Evolutionary conservation across 148 eudicot species (phyloP), one percentile per base, ranked within the genome.

Genomic region (Rhododendron williamsianum): DNA sequence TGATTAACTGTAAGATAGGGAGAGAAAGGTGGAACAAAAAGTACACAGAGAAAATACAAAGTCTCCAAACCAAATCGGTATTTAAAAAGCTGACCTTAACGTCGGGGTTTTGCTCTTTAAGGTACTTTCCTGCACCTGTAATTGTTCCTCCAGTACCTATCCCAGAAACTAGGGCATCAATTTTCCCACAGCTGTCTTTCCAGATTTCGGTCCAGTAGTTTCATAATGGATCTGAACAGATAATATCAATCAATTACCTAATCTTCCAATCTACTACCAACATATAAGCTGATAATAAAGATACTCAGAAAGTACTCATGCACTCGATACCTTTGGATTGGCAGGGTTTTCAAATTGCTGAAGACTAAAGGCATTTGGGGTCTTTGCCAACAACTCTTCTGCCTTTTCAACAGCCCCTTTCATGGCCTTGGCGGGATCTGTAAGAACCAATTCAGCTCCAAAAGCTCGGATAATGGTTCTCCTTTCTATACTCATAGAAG

Each of bases 201-300:
- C 99, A 96, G 52, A 96, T 91, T 83, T 96, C 99, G 2, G 99
- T 78, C 99, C 99, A 33, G 98, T 95, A 23, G 95, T 94, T 77
- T 94, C 95, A 85, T 88, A 95, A 86, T 96, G 99, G 82, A 88
- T 81, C 99, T 96, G 84, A 46, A 90, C 41, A 88, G 51, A 80
- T 11, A 8, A 36, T 27, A 56, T 49, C 49, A 82, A 33, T 19
- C 43, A 65, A 19, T 0, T 46, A 6, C 25, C 30, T 23, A 74
- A 46, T 45, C 49, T 33, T 15, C 73, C 18, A 33, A 72, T 74
- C 69, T 21, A 33, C 69, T 19, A 6, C 8, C 8, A 49, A 77
- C 52, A n/a, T 41, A 30, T 78, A 67, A 67, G 16, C 63, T 77
- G 43, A 60, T 43, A 58, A 67, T 41, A 38, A 38, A 52, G 12